A percentile compares a stretch with the other conserved stretches of the same genome.
phyloP scores from a whole-genome alignment of 306 rosid species.

The Carpinus viminea region DNA sequence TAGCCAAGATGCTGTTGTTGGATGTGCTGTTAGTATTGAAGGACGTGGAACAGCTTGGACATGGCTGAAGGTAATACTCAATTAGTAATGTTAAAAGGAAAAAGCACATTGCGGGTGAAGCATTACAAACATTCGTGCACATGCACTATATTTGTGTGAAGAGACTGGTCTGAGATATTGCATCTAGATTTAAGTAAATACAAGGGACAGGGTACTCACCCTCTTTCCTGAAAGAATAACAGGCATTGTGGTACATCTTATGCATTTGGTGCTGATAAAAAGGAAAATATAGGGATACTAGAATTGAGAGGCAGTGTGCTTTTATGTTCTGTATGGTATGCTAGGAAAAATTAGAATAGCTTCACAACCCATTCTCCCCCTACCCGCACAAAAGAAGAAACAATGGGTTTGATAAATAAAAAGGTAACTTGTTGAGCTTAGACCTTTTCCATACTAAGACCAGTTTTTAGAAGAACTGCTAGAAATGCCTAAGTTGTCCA shows the following conservation, averaged over 20 bases:
- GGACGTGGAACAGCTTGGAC: conserved; percentile 88
- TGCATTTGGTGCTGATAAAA: neutral
- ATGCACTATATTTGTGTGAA: neutral
- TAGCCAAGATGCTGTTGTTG: conserved; percentile 78
- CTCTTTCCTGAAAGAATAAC: neutral
- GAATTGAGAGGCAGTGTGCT: neutral
- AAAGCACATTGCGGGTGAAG: neutral
- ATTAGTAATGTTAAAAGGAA: conserved; percentile 14
- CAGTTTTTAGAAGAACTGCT: too few species aligned
- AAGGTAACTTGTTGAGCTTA: neutral
- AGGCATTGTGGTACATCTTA: neutral
- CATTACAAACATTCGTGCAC: neutral
- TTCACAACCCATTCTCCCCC: too few species aligned
- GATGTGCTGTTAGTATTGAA: conserved; percentile 53
- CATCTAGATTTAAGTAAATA: neutral
- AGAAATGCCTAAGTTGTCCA: neutral
- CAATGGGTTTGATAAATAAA: neutral
- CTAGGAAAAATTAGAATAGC: neutral
- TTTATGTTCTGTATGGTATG: neutral
- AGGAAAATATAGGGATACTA: neutral
- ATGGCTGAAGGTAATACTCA: conserved; percentile 74
- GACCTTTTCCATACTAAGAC: neutral
- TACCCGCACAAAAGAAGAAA: neutral
- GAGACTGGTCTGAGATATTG: neutral
- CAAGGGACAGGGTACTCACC: neutral